Evolutionary conservation across 768 basidiomycete species (phyloP).

Genomic region (Russula earlei): DNA sequence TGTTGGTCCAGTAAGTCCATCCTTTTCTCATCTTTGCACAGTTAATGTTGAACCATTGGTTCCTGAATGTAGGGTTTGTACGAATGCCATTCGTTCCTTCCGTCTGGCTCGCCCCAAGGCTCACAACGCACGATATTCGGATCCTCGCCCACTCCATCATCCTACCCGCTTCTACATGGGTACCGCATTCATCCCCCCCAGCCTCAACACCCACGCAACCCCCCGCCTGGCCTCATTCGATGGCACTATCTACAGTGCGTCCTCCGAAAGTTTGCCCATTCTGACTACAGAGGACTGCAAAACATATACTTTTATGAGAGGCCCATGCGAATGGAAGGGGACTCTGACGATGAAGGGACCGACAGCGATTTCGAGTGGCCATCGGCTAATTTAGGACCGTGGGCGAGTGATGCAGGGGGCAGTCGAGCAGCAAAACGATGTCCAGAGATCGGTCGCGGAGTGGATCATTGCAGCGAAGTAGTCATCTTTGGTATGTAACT

Average conservation of each 20-base stretch:
- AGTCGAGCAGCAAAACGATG: background rate
- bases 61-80: background rate
- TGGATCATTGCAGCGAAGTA: background rate
- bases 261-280: background rate
- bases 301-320: background rate
- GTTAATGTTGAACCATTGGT: background rate
- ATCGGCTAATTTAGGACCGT: background rate
- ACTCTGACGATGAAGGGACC: background rate
- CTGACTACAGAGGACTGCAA: background rate
- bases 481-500: background rate
- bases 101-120: background rate
- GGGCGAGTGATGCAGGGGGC: background rate
- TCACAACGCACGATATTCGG: background rate
- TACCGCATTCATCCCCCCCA: background rate
- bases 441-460: background rate
- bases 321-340: background rate
- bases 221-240: background rate
- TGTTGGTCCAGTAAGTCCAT: background rate
- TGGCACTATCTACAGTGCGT: background rate
- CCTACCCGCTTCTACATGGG: background rate
- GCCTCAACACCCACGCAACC: background rate
- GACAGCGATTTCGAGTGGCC: background rate
- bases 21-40: background rate
- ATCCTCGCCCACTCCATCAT: too few species aligned
- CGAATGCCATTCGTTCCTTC: background rate